Evolutionary conservation across 768 basidiomycete species (phyloP).

Genomic region (Podaxis sp.): DNA sequence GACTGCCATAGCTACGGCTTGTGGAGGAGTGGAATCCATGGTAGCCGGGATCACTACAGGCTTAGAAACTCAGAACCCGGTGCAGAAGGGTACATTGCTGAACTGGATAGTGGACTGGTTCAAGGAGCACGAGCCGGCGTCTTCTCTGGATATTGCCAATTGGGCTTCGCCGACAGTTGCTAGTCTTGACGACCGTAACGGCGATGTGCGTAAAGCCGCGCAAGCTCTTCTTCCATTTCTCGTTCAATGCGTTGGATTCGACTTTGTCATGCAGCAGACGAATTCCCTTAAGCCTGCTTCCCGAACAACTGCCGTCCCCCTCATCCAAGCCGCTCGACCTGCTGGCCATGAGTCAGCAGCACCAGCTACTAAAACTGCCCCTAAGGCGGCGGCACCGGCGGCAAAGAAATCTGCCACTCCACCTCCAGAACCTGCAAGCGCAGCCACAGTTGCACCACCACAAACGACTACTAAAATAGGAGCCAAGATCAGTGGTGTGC

Average conservation of each 20-base stretch:
- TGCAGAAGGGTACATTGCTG: slow-evolving; percentile 77
- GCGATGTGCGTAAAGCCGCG: slow-evolving; percentile 90
- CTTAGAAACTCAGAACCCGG: slow-evolving; percentile 83
- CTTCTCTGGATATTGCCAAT: slow-evolving; percentile 63
- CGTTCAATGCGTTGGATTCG: slow-evolving; percentile 74
- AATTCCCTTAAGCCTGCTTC: slow-evolving; percentile 90
- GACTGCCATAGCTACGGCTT: slow-evolving; percentile 79
- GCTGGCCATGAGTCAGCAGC: slow-evolving; percentile 28
- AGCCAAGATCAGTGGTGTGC: slow-evolving; percentile 60
- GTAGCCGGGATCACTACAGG: slow-evolving; percentile 73
- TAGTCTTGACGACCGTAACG: slow-evolving; percentile 87
- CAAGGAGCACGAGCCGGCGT: slow-evolving; percentile 55
- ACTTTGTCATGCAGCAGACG: slow-evolving; percentile 84
- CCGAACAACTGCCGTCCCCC: slow-evolving; percentile 73
- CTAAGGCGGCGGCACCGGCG: slow-evolving; percentile 27
- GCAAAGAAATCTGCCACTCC: slow-evolving; percentile 26
- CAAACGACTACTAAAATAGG: slow-evolving; percentile 36
- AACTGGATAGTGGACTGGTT: slow-evolving; percentile 82
- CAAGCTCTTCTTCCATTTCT: slow-evolving; percentile 77
- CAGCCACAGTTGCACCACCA: slow-evolving; percentile 23
- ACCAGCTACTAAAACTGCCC: slow-evolving; percentile 22
- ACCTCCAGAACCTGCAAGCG: slow-evolving; percentile 38
- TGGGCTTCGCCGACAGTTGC: slow-evolving; percentile 66
- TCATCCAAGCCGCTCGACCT: slow-evolving; percentile 83
- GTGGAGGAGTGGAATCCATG: slow-evolving; percentile 83